A percentile compares a stretch with the other conserved stretches of the same genome.
phyloP scores from a whole-genome alignment of 352 stramenopile genomes.

The Pythium insidiosum region DNA sequence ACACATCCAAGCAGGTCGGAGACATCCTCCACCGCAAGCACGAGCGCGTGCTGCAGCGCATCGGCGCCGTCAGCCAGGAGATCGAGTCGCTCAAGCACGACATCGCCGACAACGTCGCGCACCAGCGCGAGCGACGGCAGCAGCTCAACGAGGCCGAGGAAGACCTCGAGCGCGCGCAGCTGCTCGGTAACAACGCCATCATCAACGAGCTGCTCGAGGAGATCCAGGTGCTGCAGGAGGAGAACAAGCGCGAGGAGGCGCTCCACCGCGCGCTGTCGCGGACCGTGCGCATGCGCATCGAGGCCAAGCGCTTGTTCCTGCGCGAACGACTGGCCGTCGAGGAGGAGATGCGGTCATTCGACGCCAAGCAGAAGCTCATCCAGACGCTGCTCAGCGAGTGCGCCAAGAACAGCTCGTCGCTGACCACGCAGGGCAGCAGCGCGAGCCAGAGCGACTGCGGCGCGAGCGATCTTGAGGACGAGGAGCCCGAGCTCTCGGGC shows the following conservation, averaged over 20 bases:
- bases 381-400: conserved; percentile 42
- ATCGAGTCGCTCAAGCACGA: conserved; percentile 42
- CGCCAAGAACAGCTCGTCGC: conserved; percentile 18
- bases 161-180: conserved; percentile 40
- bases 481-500: neutral
- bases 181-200: conserved; percentile 40
- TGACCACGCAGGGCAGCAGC: conserved; percentile 25
- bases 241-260: conserved; percentile 32
- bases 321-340: conserved; percentile 26
- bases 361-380: conserved; percentile 52
- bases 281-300: conserved; percentile 27
- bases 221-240: conserved; percentile 34
- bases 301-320: conserved; percentile 24
- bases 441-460: conserved; percentile 16
- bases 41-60: conserved; percentile 33
- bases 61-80: conserved; percentile 33
- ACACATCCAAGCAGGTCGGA: conserved; percentile 49
- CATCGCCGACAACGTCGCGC: conserved; percentile 40
- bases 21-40: conserved; percentile 45
- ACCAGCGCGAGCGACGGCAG: conserved; percentile 31
- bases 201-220: conserved; percentile 39
- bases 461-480: conserved; percentile 8
- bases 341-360: conserved; percentile 34
- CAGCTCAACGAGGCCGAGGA: conserved; percentile 44
- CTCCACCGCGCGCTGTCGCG: conserved; percentile 40